These are phyloP conservation scores for Plasmopara muralis DNA, from an alignment of 352 stramenopile genomes.

Conservation along the genomic window DNA sequence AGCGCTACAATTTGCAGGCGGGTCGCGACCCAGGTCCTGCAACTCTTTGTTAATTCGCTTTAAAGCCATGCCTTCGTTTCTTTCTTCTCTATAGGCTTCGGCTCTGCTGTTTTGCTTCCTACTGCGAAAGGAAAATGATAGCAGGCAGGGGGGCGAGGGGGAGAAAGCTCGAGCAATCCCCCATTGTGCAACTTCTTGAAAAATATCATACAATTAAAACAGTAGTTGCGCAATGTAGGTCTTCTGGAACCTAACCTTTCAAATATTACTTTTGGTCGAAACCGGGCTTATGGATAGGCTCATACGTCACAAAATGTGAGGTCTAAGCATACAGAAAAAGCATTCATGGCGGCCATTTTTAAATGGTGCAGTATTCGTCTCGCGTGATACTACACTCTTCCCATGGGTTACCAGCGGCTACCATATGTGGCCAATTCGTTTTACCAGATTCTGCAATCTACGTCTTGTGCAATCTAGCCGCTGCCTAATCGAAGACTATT, in stretches of 20 bases:
- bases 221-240: conserved; percentile 17
- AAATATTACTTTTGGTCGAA: conserved; percentile 16
- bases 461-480: not conserved
- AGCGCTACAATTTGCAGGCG: conserved; percentile 97
- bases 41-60: conserved; percentile 97
- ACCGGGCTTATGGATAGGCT: not conserved
- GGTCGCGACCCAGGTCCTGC: conserved; percentile 92
- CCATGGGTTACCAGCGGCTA: not conserved
- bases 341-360: too few species aligned
- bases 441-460: not conserved
- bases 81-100: conserved; percentile 12
- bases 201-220: conserved; percentile 6
- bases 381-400: not conserved
- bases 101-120: conserved; percentile 29
- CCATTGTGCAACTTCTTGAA: conserved; percentile 9
- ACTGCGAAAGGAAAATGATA: conserved; percentile 39
- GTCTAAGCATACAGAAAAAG: not conserved
- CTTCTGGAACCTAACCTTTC: conserved; percentile 30
- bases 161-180: conserved; percentile 18
- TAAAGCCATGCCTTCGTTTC: conserved; percentile 67
- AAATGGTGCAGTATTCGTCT: not conserved
- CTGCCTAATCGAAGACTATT: not conserved
- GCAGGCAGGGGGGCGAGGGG: conserved; percentile 9
- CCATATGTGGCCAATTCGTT: not conserved
- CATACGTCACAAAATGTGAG: not conserved